Evolutionary conservation across 768 basidiomycete species (phyloP).

Genomic region (Tephrocybe sp.): DNA sequence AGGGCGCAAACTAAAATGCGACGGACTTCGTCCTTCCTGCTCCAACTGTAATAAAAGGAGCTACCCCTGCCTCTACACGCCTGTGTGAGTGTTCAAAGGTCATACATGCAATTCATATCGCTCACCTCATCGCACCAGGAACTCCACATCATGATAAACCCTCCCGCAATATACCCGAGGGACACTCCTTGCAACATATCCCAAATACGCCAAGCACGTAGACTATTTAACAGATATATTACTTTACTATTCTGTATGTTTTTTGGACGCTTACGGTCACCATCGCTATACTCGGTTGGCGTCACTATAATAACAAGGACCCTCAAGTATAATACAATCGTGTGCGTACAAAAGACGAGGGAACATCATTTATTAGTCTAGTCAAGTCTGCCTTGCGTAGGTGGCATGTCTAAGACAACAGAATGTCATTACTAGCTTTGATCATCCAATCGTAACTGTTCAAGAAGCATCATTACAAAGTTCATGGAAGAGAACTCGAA

Average conservation of each 20-base stretch:
- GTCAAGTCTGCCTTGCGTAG: background rate
- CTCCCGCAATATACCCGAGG: too few species aligned
- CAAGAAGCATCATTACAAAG: background rate
- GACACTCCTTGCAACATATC: too few species aligned
- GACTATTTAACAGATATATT: slow-evolving; percentile 1
- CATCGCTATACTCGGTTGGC: background rate
- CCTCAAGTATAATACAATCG: too few species aligned
- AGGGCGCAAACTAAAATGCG: slow-evolving; percentile 77
- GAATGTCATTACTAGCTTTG: background rate
- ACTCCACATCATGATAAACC: too few species aligned
- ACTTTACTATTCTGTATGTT: too few species aligned
- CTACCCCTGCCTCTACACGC: slow-evolving; percentile 57
- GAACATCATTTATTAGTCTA: too few species aligned
- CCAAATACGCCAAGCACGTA: too few species aligned
- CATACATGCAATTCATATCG: background rate
- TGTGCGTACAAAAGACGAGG: too few species aligned
- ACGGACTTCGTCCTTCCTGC: slow-evolving; percentile 63
- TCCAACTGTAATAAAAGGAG: slow-evolving; percentile 63
- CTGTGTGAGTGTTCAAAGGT: slow-evolving; percentile 53
- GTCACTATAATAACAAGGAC: background rate
- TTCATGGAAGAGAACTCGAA: slow-evolving; percentile 6
- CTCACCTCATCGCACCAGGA: background rate
- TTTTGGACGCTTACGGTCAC: background rate
- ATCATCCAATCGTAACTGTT: slow-evolving; percentile 2
- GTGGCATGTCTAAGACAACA: background rate